Evolutionary conservation across 176 grass and related monocot species (phyloP).

Genomic region (Lolium perenne): DNA sequence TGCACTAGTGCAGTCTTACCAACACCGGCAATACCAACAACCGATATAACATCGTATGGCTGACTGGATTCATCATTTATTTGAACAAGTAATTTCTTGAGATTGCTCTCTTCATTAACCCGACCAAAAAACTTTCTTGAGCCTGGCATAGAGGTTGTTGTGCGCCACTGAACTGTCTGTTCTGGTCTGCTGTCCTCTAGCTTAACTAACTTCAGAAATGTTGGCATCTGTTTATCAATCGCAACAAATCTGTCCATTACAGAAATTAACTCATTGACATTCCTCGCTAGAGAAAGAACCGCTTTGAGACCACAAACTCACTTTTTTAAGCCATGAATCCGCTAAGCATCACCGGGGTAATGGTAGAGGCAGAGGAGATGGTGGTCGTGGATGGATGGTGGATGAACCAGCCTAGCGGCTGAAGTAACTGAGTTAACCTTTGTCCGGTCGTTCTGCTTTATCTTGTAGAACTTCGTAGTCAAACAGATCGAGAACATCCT

Average conservation of each 20-base stretch:
- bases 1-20: conserved; percentile 58
- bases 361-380: background rate
- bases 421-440: background rate
- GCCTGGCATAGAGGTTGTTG: conserved; percentile 37
- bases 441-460: conserved; percentile 28
- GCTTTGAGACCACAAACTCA: background rate
- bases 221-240: conserved; percentile 30
- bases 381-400: background rate
- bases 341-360: too few species aligned
- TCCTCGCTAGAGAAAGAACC: conserved; percentile 8
- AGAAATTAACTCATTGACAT: background rate
- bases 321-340: background rate
- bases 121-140: background rate
- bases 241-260: conserved; percentile 21
- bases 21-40: conserved; percentile 58
- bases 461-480: conserved; percentile 35
- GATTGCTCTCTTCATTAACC: background rate
- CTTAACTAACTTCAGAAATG: conserved; percentile 10
- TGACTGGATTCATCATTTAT: background rate
- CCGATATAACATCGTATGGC: conserved; percentile 46
- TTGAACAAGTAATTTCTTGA: background rate
- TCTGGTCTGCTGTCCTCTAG: background rate
- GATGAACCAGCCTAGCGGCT: background rate
- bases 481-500: conserved; percentile 46
- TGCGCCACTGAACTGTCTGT: conserved; percentile 12